phyloP scores from a whole-genome alignment of 768 basidiomycete species.

The Saitozyma podzolica region DNA sequence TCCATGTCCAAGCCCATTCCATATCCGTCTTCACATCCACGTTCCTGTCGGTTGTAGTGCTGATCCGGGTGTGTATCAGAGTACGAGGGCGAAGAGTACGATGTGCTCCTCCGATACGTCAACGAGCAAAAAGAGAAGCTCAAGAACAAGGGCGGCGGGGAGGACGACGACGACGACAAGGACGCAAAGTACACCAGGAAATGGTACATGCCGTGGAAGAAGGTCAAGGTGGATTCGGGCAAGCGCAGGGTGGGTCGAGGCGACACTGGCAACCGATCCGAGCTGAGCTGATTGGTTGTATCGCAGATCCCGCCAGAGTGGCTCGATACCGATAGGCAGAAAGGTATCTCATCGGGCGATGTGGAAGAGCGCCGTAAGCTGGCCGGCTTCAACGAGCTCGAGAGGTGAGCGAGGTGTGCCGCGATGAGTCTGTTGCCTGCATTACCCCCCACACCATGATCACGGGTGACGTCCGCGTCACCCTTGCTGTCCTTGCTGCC shows the following conservation, averaged over 20 bases:
- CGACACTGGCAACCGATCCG: not conserved
- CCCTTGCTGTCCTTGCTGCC: too few relatives aligned
- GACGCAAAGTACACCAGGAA: constrained; percentile 47
- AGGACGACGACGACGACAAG: constrained; percentile 52
- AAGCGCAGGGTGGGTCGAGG: constrained; percentile 45
- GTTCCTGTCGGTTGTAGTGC: too few relatives aligned
- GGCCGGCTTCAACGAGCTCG: constrained; percentile 57
- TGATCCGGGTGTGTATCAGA: constrained; percentile 11
- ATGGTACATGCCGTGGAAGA: constrained; percentile 60
- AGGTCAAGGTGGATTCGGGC: constrained; percentile 36
- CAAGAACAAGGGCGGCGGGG: constrained; percentile 37
- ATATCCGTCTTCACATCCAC: too few relatives aligned
- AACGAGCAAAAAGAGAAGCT: constrained; percentile 45
- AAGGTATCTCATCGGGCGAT: constrained; percentile 54
- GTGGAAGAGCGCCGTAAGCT: constrained; percentile 50
- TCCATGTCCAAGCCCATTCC: not conserved
- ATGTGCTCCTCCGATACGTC: constrained; percentile 54
- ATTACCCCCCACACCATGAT: too few relatives aligned
- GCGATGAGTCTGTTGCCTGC: too few relatives aligned
- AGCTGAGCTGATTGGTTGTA: not conserved
- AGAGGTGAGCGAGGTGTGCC: constrained; percentile 29
- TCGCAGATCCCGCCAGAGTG: constrained; percentile 54
- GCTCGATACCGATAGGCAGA: constrained; percentile 55
- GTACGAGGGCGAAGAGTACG: constrained; percentile 54
- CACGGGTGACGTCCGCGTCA: too few relatives aligned